A percentile compares a stretch with the other conserved stretches of the same genome.
These are phyloP conservation scores for Balansia obtecta DNA, from an alignment of 2,329 filamentous ascomycete species.

Conservation along the genomic window DNA sequence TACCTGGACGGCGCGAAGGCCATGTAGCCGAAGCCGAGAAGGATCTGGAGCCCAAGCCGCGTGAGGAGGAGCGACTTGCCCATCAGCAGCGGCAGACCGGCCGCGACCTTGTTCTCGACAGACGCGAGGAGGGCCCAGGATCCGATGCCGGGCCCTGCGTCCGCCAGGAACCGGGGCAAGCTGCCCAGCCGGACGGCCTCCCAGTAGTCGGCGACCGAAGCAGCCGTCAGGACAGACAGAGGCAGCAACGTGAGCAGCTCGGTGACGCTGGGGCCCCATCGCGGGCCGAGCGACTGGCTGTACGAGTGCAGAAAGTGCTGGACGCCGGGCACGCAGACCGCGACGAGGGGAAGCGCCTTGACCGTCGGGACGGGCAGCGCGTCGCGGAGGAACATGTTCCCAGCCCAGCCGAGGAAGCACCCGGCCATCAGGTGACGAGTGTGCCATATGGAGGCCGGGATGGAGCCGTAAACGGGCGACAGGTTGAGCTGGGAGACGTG, in stretches of 20 bases:
- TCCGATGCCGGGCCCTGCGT: constrained; percentile 51
- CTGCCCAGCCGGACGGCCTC: constrained; percentile 46
- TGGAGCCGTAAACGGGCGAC: constrained; percentile 78
- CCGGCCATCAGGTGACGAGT: constrained; percentile 50
- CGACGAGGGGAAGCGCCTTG: constrained; percentile 56
- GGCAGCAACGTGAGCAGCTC: constrained; percentile 64
- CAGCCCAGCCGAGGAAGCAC: constrained; percentile 60
- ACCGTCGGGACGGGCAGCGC: constrained; percentile 35
- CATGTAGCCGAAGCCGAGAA: constrained; percentile 53
- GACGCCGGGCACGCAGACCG: constrained; percentile 59
- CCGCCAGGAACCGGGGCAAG: constrained; percentile 44
- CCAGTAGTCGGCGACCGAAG: constrained; percentile 50
- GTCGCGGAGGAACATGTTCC: constrained; percentile 41
- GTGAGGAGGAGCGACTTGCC: constrained; percentile 54
- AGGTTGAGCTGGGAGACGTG: constrained; percentile 64
- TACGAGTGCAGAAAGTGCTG: constrained; percentile 60
- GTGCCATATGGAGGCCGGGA: constrained; percentile 66
- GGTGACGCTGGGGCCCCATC: constrained; percentile 62
- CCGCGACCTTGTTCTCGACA: constrained; percentile 28
- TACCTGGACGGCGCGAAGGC: constrained; percentile 56
- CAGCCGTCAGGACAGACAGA: constrained; percentile 49
- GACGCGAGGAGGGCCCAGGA: constrained; percentile 53
- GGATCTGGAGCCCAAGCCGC: constrained; percentile 58
- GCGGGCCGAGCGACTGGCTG: constrained; percentile 54
- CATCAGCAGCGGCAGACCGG: constrained; percentile 35